A percentile compares a stretch with the other conserved stretches of the same genome.
phyloP scores from a whole-genome alignment of 2,329 filamentous ascomycete species.

The Grosmannia clavigera region DNA sequence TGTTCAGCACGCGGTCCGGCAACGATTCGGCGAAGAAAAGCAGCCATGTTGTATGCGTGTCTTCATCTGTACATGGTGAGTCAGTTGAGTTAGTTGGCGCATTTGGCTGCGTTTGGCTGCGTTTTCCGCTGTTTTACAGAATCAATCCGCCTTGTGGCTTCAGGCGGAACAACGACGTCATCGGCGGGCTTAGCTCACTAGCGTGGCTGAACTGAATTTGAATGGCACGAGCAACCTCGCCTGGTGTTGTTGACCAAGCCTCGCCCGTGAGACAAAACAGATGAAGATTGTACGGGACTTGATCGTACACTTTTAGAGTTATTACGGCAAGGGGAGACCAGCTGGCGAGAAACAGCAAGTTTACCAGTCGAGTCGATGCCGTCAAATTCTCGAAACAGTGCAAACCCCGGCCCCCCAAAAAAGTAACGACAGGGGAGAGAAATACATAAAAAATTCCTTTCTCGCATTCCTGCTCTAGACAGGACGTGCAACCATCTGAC shows the following conservation, averaged over 20 bases:
- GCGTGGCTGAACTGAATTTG: neutral
- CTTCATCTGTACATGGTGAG: neutral
- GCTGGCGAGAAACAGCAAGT: neutral
- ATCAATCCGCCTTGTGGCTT: neutral
- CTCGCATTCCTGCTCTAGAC: neutral
- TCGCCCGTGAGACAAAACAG: neutral
- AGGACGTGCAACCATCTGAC: neutral
- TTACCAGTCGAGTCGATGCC: neutral
- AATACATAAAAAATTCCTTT: neutral
- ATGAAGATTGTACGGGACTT: neutral
- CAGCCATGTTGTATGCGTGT: conserved; percentile 40
- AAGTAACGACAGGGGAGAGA: neutral
- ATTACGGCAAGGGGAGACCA: neutral
- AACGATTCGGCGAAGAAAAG: conserved; percentile 79
- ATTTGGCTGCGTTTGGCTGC: neutral
- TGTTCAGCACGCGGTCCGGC: conserved; percentile 76
- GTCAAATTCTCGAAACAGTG: neutral
- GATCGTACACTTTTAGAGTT: neutral
- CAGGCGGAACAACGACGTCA: neutral
- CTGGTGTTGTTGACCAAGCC: neutral
- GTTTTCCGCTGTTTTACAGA: neutral
- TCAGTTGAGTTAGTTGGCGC: neutral
- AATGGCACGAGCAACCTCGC: too few species aligned
- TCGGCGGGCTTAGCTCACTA: neutral
- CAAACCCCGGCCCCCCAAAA: neutral